A percentile compares a stretch with the other conserved stretches of the same genome.
These are phyloP conservation scores for Pyrus hybrid DNA, from an alignment of 331 rosid species.

Conservation along the genomic window DNA sequence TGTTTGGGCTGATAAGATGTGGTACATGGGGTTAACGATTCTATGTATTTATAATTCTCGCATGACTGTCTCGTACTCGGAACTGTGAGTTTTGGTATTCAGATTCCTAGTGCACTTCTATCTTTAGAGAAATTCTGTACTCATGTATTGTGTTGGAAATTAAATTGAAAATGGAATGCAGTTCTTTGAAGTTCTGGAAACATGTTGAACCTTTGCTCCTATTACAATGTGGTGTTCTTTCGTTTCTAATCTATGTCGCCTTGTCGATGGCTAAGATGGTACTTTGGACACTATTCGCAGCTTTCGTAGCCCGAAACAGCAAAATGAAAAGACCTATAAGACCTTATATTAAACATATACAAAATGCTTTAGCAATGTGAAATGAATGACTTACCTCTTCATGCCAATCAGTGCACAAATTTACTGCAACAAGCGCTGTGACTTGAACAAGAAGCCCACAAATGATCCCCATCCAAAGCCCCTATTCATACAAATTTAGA, in stretches of 20 bases:
- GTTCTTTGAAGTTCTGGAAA: neutral
- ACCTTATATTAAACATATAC: neutral
- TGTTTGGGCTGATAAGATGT: conserved; percentile 1
- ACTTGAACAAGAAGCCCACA: conserved; percentile 50
- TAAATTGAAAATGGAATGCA: neutral
- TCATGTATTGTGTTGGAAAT: neutral
- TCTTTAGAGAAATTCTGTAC: no score
- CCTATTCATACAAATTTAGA: conserved; percentile 15
- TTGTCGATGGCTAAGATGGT: neutral
- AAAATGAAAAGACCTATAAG: neutral
- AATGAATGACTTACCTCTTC: conserved; percentile 21
- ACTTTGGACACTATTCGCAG: conserved; percentile 12
- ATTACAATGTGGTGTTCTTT: neutral
- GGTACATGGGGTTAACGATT: neutral
- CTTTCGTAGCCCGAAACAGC: conserved; percentile 36
- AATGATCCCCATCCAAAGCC: conserved; percentile 63
- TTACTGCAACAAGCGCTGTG: conserved; percentile 25
- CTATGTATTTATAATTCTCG: neutral
- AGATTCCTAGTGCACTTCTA: no score
- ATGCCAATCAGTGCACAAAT: conserved; percentile 36
- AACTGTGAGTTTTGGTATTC: no score
- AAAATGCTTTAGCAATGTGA: neutral
- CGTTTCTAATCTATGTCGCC: conserved; percentile 8
- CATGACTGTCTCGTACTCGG: no score
- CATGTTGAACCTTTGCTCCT: neutral